Base-by-base conservation (phyloP, 441 rosid species). In the Flueggea neowawraea region DNA sequence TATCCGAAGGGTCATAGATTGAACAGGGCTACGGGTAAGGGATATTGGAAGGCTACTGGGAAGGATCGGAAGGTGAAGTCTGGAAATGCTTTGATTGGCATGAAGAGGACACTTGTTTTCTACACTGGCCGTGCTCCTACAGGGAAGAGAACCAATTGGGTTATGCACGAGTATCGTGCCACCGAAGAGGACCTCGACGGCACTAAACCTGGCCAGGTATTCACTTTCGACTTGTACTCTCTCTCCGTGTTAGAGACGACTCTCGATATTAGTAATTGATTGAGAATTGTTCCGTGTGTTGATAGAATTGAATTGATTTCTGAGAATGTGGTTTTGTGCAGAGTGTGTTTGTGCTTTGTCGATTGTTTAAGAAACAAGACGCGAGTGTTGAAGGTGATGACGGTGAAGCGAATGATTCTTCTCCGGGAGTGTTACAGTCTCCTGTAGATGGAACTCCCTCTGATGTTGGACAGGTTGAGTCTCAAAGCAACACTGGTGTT, bases 41-140 rank as follows among this genome's bases (percentile, higher is more conserved):
- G 98, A 0, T 87, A 91, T 73, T 91, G 98, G 98, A 91, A 91
- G 74, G 93, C 98, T 0, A 91, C 98, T 1, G 96, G 98, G 0
- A 92, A 78, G 70, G 96, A 92, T 66, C 86, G 98, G 11, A 76
- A 59, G 68, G 76, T 92, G 13, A 85, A 87, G 52, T 84, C 86
- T 12, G 83, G 86, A 2, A 45, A 57, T 6, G 72, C 53, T 15
- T 69, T 82, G 79, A 80, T 92, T 16, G 98, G 98, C 0, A 83
- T 84, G 82, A 92, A 92, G 84, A 89, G 85, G 63, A 89, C 96
- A 33, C 78, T 92, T 4, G 98, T 92, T 6, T 92, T 92, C 52
- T 71, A 89, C 68, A 65, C 44, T 0, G 98, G 96, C 2, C 88
- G 96, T 13, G 96, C 96, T 77, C 96, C 95, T 12, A 84, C 53